Base-by-base conservation (phyloP, 2,329 filamentous ascomycete species). In the Fusarium poae region DNA sequence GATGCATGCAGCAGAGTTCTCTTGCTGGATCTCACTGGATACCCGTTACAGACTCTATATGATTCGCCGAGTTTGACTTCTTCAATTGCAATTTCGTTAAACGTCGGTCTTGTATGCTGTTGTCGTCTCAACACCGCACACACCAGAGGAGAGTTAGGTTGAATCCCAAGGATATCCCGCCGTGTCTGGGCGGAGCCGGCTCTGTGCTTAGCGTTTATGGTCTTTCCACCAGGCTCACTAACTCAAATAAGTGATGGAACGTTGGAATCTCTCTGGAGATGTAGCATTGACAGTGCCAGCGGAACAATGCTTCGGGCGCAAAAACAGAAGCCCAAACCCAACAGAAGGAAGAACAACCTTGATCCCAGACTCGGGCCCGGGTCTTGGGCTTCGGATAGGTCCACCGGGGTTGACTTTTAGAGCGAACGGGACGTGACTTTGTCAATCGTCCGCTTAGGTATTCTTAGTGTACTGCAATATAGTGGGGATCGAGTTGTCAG, bases 291-390 rank as follows among this genome's bases (percentile, higher is more conserved):
- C 67, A 62, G 67, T 54, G 67, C 48, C 58, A 50, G 35, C 63
- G 54, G 58, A 68, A 52, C 43, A 42, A 57, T 57, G 52, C 54
- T 42, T 62, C 43, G 54, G 60, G 65, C 57, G 61, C 61, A 44
- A 65, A 72, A 68, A 62, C 49, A 58, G 64, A 68, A 62, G 52
- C 52, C 62, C 70, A 67, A 69, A 37, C 60, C 59, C 21, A 58
- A 65, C 34, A 16, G 25, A 42, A 48, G 21, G 25, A 42, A 48
- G 21, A 59, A 60, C 53, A 44, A 48, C 61, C 67, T 51, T 57
- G 57, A 60, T 40, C 63, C 57, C 57, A 56, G 51, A 39, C 35
- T 65, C 30, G 27, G 45, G 45, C 32, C 55, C 42, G 42, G 51
- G 35, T 29, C 53, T 68, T 57, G 57, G 68, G 57, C 67, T 62